These are phyloP conservation scores for Angophora floribunda DNA, from an alignment of 345 rosid species.

Conservation along the genomic window DNA sequence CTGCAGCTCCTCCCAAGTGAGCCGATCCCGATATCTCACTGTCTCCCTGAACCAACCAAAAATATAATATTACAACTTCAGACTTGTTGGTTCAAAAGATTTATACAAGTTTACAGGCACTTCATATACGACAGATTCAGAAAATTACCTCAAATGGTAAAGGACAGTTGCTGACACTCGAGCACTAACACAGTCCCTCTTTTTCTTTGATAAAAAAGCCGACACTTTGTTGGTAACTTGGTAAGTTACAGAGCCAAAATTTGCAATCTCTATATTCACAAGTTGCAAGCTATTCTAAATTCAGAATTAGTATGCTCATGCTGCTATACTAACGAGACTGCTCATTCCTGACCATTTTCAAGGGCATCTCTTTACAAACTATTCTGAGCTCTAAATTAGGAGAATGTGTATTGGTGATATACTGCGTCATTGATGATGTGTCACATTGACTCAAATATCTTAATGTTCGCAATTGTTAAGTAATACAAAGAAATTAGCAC, in stretches of 20 bases:
- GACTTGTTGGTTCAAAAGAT: background rate
- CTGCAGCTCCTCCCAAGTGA: slow-evolving; percentile 92
- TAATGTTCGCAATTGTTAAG: background rate
- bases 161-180: accelerated
- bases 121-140: accelerated
- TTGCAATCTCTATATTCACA: background rate
- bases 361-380: too few species aligned
- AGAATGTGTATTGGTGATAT: accelerated
- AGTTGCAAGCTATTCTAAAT: background rate
- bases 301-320: background rate
- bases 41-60: slow-evolving; percentile 38
- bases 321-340: background rate
- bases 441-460: background rate
- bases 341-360: background rate
- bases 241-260: background rate
- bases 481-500: background rate
- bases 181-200: background rate
- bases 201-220: background rate
- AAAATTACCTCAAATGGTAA: background rate
- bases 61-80: background rate
- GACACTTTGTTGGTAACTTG: background rate
- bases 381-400: too few species aligned
- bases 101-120: background rate
- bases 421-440: accelerated
- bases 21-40: slow-evolving; percentile 79